A percentile compares a stretch with the other conserved stretches of the same genome.
phyloP scores from a whole-genome alignment of 257 asterid genomes.

The Rhazya stricta region DNA sequence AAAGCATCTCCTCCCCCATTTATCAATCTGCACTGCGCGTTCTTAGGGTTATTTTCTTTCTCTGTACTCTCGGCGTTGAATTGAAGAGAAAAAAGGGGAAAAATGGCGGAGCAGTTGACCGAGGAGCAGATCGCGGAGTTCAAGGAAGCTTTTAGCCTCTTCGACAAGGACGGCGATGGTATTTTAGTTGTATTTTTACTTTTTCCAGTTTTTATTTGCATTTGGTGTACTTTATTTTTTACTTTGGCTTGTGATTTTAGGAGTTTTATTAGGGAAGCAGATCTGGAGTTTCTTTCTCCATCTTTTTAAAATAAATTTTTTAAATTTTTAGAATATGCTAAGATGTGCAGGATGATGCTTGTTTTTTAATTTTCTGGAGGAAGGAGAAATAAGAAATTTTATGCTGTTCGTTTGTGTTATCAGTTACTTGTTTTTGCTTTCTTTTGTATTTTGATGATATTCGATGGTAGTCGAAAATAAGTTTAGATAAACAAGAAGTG shows the following conservation, averaged over 20 bases:
- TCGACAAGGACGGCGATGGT: constrained; percentile 43
- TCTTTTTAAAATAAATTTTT: not conserved
- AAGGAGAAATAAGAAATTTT: not conserved
- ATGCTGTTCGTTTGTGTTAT: not conserved
- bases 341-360: not conserved
- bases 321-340: not conserved
- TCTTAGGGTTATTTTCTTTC: constrained; percentile 5
- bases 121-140: constrained; percentile 42
- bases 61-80: not conserved
- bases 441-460: not conserved
- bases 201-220: not conserved
- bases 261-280: not conserved
- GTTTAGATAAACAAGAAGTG: not conserved
- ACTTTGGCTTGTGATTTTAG: not conserved
- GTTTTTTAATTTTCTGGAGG: not conserved
- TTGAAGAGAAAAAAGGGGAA: not conserved
- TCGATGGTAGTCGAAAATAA: not conserved
- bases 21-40: not conserved
- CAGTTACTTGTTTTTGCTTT: not conserved
- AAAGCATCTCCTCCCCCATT: not conserved
- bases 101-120: constrained; percentile 35
- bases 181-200: not conserved
- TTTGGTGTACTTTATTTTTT: not conserved
- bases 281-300: constrained; percentile 6
- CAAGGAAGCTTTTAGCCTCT: constrained; percentile 41